Evolutionary conservation across 495 filamentous ascomycete genomes (phyloP).

Genomic region (Lichenothelia convexa): DNA sequence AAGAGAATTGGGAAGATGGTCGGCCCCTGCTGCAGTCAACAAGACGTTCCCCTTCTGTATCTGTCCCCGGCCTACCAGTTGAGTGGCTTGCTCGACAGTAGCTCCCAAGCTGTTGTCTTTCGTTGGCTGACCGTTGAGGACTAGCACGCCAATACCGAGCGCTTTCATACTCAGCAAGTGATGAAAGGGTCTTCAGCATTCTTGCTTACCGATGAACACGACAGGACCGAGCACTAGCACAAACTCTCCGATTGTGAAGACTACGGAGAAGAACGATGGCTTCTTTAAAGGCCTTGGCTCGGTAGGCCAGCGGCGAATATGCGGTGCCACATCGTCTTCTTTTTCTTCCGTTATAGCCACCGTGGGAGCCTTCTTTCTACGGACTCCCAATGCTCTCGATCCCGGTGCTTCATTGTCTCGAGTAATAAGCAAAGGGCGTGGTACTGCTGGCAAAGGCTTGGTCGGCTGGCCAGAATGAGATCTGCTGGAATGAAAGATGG

Average conservation of each 20-base stretch:
- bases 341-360: no score
- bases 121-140: constrained; percentile 8
- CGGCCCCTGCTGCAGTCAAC: constrained; percentile 8
- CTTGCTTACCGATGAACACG: constrained; percentile 10
- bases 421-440: no score
- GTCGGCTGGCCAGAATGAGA: no score
- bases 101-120: constrained; percentile 7
- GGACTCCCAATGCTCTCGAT: no score
- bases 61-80: constrained; percentile 3
- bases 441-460: no score
- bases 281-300: neutral
- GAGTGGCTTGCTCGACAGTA: constrained; percentile 8
- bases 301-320: neutral
- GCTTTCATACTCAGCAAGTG: constrained; percentile 4
- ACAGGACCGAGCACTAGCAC: constrained; percentile 7
- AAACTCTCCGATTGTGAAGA: constrained; percentile 4
- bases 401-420: no score
- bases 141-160: constrained; percentile 5
- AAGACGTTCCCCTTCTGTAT: neutral
- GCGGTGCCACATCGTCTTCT: no score
- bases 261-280: neutral
- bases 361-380: no score
- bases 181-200: neutral
- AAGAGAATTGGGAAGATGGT: constrained; percentile 15
- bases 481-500: no score